A percentile compares a stretch with the other conserved stretches of the same genome.
These are phyloP conservation scores for Fusarium oxysporum DNA, from an alignment of 2,329 filamentous ascomycete species.

Conservation along the genomic window DNA sequence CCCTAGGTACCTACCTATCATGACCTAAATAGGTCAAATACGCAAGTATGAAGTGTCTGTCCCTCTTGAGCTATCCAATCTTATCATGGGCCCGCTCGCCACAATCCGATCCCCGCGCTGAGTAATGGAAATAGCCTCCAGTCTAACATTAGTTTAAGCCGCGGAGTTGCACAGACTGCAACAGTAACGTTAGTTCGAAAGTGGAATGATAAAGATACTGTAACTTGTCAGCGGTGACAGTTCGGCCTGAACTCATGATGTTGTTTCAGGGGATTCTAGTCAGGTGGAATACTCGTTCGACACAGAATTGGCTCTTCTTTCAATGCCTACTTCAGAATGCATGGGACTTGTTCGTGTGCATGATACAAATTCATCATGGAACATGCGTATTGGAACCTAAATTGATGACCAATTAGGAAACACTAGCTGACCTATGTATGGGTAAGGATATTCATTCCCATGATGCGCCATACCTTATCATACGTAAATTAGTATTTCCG, in stretches of 20 bases:
- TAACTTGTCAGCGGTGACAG: neutral
- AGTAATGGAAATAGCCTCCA: conserved; percentile 26
- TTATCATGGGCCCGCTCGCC: conserved; percentile 34
- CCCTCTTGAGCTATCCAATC: conserved; percentile 15
- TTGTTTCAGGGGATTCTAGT: neutral
- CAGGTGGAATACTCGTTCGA: neutral
- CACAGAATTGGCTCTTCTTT: neutral
- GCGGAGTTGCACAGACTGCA: conserved; percentile 25
- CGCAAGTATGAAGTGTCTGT: conserved; percentile 27
- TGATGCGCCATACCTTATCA: neutral
- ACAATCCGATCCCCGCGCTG: conserved; percentile 32
- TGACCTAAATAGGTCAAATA: conserved; percentile 3
- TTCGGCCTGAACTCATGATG: neutral
- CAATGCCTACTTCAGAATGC: neutral
- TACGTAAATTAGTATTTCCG: neutral
- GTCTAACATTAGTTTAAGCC: conserved; percentile 7
- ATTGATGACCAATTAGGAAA: neutral
- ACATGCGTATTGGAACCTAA: neutral
- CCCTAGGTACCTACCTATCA: conserved; percentile 18
- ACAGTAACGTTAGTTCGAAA: conserved; percentile 1
- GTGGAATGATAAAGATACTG: conserved; percentile 1
- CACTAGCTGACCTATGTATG: neutral
- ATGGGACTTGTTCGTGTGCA: neutral
- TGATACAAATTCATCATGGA: neutral
- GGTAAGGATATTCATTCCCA: neutral